Evolutionary conservation across 495 filamentous ascomycete genomes (phyloP).

Genomic region (Hypoxylon trugodes): DNA sequence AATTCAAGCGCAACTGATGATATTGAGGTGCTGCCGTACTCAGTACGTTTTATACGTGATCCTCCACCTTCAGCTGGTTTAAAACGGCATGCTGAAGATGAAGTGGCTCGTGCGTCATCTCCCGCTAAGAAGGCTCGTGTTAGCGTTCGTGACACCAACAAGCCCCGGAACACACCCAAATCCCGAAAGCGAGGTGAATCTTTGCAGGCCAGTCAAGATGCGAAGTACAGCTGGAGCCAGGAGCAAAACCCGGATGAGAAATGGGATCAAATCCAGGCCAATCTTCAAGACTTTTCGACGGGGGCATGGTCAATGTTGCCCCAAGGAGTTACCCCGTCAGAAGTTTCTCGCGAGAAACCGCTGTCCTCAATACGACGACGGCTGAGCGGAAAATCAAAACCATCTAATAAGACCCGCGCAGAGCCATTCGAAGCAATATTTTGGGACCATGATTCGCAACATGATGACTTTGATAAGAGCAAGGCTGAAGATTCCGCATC

Average conservation of each 20-base stretch:
- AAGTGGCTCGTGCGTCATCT: neutral
- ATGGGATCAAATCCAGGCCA: slow-evolving; percentile 30
- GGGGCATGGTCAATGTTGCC: slow-evolving; percentile 38
- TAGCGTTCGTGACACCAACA: slow-evolving; percentile 5
- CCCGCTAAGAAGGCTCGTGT: slow-evolving; percentile 26
- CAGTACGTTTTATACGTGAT: slow-evolving; percentile 25
- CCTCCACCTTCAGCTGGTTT: slow-evolving; percentile 5
- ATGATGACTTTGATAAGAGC: neutral
- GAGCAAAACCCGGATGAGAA: slow-evolving; percentile 34
- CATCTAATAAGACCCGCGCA: neutral
- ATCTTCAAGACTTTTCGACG: slow-evolving; percentile 38
- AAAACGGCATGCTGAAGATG: slow-evolving; percentile 34
- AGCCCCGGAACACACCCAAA: slow-evolving; percentile 13
- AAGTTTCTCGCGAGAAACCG: slow-evolving; percentile 16
- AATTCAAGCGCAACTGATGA: slow-evolving; percentile 30
- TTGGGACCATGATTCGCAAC: neutral
- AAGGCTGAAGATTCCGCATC: slow-evolving; percentile 10
- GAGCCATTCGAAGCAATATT: neutral
- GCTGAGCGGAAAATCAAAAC: neutral
- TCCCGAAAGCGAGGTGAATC: slow-evolving; percentile 34
- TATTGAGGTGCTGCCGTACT: slow-evolving; percentile 42
- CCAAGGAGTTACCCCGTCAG: slow-evolving; percentile 7
- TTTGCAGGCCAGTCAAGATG: slow-evolving; percentile 40
- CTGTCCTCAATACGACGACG: neutral
- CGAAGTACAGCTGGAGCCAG: slow-evolving; percentile 43